Base-by-base conservation (phyloP, 352 stramenopile genomes). In the Phytophthora cactorum region DNA sequence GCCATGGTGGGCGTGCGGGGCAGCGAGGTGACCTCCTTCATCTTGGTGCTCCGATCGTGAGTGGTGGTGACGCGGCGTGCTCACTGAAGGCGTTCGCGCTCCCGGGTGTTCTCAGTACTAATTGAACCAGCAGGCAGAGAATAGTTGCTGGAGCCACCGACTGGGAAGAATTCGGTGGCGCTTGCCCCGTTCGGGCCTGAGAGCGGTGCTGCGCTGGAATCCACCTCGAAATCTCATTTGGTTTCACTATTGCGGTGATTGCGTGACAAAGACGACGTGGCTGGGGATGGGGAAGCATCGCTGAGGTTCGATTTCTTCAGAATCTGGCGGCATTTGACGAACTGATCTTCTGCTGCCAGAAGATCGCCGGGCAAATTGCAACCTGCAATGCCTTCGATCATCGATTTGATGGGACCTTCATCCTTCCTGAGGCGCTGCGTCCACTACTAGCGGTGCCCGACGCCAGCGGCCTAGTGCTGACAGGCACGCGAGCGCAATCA, bases 21-120 rank as follows among this genome's bases (percentile, higher is more conserved):
- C 31, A 74, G 43, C 41, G 70, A 72, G 34, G 57, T 43, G 14
- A 67, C 55, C 8, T 68, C 65, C 50, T 74, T 70, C 61, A 73
- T 78, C 43, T 47, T 65, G 32, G n/a, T 47, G 29, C 51, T 25
- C 11, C 5, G 32, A 58, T 43, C 22, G 39, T 45, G 62, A 54
- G n/a, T 70, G 55, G 59, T 67, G 59, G 64, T 77, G 69, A 77
- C 69, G 69, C 69, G 69, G 69, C 69, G 59, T 70, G 4, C 68
- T 72, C 69, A 70, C 64, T 6, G 32, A 67, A 52, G 29, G 11
- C 7, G 52, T 76, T 76, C 52, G 68, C 32, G 54, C 58, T 50
- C 22, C 31, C 12, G 5, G 29, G 27, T 6, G 12, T 58, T 57
- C 43, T 65, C 56, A 56, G 51, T 55, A 56, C 17, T 66, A 53